These are phyloP conservation scores for Colletotrichum shisoi DNA, from an alignment of 2,329 filamentous ascomycete genomes.

Conservation along the genomic window DNA sequence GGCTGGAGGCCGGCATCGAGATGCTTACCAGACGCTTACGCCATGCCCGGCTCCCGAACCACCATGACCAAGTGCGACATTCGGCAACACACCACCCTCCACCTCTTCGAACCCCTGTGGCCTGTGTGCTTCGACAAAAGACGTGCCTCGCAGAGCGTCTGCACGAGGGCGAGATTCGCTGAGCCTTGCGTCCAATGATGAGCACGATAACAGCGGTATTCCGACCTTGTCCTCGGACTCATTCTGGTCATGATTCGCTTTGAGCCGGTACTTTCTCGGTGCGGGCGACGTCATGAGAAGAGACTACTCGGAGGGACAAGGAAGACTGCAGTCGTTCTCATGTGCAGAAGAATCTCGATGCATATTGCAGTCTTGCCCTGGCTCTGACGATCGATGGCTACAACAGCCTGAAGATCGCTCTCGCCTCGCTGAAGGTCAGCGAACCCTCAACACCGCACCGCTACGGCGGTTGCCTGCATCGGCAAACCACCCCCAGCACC, in stretches of 20 bases:
- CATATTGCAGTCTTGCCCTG: not conserved
- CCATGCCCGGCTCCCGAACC: no score
- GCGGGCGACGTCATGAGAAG: not conserved
- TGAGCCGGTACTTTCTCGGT: not conserved
- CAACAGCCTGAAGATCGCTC: not conserved
- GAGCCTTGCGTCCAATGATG: not conserved
- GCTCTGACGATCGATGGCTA: not conserved
- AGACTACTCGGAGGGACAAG: not conserved
- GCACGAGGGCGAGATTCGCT: not conserved
- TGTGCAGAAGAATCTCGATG: not conserved
- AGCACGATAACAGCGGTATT: not conserved
- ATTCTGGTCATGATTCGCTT: not conserved
- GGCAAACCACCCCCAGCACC: not conserved
- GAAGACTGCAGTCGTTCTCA: not conserved
- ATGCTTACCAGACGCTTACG: not conserved
- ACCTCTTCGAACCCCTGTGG: no score
- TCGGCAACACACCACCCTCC: not conserved
- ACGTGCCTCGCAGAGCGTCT: not conserved
- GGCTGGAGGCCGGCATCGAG: not conserved
- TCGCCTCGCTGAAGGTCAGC: not conserved
- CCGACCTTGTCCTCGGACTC: not conserved
- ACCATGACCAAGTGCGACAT: not conserved
- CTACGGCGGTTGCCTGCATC: not conserved
- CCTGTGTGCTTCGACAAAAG: not conserved
- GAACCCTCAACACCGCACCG: not conserved